Base-by-base conservation (phyloP, 2,329 filamentous ascomycete genomes). In the Bipolaris zeicola region DNA sequence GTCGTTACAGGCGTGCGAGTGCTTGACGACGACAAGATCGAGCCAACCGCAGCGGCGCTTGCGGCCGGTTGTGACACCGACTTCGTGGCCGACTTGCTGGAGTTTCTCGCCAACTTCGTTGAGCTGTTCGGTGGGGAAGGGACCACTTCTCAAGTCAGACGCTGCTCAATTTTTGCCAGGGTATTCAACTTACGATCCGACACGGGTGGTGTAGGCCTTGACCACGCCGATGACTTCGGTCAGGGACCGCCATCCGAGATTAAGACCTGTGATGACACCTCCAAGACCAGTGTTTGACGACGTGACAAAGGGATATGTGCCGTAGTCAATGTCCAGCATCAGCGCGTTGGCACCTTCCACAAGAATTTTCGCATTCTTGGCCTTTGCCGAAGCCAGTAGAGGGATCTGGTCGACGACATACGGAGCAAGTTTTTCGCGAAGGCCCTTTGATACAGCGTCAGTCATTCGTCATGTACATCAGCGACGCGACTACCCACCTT, bases 331-430 rank as follows among this genome's bases (percentile, higher is more conserved):
- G 69, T 90, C 87, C 51, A 90, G 78, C 86, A 90, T 88, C 49
- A 89, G 78, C 8, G 85, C 85, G 65, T 89, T 85, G 36, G 87
- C 87, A 50, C 88, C 89, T 76, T 92, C 89, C 10, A 91, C 81
- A 2, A 91, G 79, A 61, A 91, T 87, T 52, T 83, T 83, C 36
- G 79, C 80, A 36, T 85, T 82, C 52, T 78, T 78, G 52, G 83
- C 76, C 70, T 90, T 87, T 1, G 86, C 87, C 8, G 79, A 79
- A 55, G 81, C 78, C 69, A 92, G 85, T 51, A 89, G 84, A 37
- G 84, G 80, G 26, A 90, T 83, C 57, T 85, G 86, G 68, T 93
- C 89, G 58, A 91, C 81, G 58, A 87, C 83, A 63, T 85, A 89
- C 20, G 81, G 80, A 42, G 80, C 80, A 24, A 91, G 80, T 67